Evolutionary conservation across 768 basidiomycete species (phyloP).

Genomic region (Phylloporus sp.): DNA sequence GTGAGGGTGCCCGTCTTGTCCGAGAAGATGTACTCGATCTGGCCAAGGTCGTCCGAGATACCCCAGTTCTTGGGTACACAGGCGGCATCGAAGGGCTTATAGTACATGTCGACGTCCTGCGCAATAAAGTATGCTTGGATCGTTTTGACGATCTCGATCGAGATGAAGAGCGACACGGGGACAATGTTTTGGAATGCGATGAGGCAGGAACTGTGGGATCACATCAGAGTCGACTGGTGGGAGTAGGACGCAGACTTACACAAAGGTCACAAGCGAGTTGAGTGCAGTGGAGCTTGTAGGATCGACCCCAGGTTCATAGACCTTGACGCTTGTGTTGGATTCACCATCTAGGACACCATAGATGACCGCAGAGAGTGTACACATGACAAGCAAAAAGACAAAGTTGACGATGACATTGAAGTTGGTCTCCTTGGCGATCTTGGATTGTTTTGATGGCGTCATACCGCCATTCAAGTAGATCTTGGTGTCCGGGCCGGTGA

Average conservation of each 20-base stretch:
- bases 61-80: conserved; percentile 98
- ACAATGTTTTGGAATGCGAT: conserved; percentile 98
- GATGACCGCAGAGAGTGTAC: conserved; percentile 67
- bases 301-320: conserved; percentile 67
- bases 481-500: conserved; percentile 90
- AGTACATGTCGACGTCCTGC: conserved; percentile 96
- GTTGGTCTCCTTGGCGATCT: conserved; percentile 98
- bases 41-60: conserved; percentile 96
- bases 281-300: conserved; percentile 57
- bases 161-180: conserved; percentile 93
- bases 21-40: conserved; percentile 93
- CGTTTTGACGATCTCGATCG: conserved; percentile 97
- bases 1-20: conserved; percentile 98
- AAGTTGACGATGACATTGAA: conserved; percentile 98
- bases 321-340: conserved; percentile 59
- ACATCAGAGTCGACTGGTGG: conserved; percentile 5
- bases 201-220: conserved; percentile 66
- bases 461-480: conserved; percentile 90
- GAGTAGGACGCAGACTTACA: conserved; percentile 48
- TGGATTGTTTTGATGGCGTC: conserved; percentile 94
- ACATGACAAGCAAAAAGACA: conserved; percentile 70
- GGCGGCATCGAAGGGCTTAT: conserved; percentile 76
- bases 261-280: conserved; percentile 86
- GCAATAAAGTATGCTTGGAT: conserved; percentile 96
- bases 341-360: conserved; percentile 67